Evolutionary conservation across 176 grass and related monocot species (phyloP).

Genomic region (Rhynchospora pubera): DNA sequence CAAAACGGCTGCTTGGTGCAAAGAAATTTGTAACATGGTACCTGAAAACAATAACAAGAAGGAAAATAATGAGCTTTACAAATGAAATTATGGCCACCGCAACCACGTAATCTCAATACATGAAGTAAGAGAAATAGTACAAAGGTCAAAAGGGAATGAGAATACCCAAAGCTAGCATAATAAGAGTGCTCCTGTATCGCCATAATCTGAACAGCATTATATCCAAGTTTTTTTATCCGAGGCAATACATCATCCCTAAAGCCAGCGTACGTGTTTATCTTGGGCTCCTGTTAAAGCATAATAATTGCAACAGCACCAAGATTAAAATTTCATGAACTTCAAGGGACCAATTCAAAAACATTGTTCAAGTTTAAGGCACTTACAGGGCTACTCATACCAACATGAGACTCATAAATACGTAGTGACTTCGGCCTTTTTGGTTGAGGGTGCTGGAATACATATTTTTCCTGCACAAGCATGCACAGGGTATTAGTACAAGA

Average conservation of each 20-base stretch:
- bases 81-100: background rate
- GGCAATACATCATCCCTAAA: constrained; percentile 95
- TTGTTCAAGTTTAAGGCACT: constrained; percentile 17
- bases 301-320: constrained; percentile 1
- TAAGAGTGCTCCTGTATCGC: constrained; percentile 98
- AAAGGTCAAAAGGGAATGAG: background rate
- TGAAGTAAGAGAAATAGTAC: background rate
- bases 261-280: constrained; percentile 84
- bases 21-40: constrained; percentile 99
- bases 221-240: constrained; percentile 95
- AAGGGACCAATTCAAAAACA: background rate
- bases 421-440: constrained; percentile 91
- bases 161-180: constrained; percentile 94
- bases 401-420: constrained; percentile 93
- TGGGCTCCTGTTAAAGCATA: constrained; percentile 56
- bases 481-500: constrained; percentile 13
- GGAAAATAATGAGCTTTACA: background rate
- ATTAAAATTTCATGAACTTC: constrained; percentile 2
- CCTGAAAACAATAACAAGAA: constrained; percentile 46
- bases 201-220: constrained; percentile 99
- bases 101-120: background rate
- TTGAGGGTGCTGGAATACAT: constrained; percentile 81
- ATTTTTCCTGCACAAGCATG: constrained; percentile 68
- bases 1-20: constrained; percentile 96
- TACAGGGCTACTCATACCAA: constrained; percentile 99